Percentiles rank a stretch among this genome's conserved stretches.
Evolutionary conservation across 768 basidiomycete species (phyloP).

Genomic region (Clitopilus hobsonii): DNA sequence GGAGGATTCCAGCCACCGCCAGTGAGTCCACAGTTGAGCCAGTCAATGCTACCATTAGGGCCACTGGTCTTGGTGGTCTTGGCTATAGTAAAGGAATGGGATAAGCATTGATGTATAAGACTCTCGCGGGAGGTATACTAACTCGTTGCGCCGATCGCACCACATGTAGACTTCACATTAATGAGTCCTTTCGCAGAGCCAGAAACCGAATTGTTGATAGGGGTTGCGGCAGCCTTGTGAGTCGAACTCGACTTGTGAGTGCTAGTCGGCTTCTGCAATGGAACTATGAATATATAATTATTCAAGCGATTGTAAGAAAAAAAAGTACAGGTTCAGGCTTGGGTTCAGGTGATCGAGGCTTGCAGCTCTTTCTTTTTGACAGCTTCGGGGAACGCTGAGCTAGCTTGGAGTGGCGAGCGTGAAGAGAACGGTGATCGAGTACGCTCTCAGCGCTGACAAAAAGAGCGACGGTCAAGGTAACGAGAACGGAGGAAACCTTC

Average conservation of each 20-base stretch:
- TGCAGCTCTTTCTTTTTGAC: constrained; percentile 15
- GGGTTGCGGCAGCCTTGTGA: constrained; percentile 7
- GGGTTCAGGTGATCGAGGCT: constrained; percentile 7
- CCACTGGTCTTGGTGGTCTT: constrained; percentile 46
- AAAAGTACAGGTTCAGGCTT: constrained; percentile 2
- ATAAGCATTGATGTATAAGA: too few relatives aligned
- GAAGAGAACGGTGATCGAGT: constrained; percentile 21
- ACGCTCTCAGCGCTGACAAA: constrained; percentile 26
- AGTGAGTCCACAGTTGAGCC: constrained; percentile 75
- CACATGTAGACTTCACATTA: constrained; percentile 37
- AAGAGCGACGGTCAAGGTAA: constrained; percentile 30
- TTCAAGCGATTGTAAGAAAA: neutral
- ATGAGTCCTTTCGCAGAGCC: constrained; percentile 23
- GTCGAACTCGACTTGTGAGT: constrained; percentile 7
- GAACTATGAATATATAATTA: neutral
- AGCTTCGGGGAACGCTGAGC: constrained; percentile 22
- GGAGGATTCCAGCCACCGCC: constrained; percentile 71
- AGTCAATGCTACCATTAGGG: constrained; percentile 69
- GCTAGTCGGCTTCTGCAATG: neutral
- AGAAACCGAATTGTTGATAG: constrained; percentile 5
- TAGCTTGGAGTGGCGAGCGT: constrained; percentile 31
- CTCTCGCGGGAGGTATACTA: constrained; percentile 13
- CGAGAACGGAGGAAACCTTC: constrained; percentile 36
- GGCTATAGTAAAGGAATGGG: constrained; percentile 25
- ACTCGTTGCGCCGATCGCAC: constrained; percentile 47